Conservation (phyloP, 352 stramenopile species). For the Globisporangium paroecandrum region DNA sequence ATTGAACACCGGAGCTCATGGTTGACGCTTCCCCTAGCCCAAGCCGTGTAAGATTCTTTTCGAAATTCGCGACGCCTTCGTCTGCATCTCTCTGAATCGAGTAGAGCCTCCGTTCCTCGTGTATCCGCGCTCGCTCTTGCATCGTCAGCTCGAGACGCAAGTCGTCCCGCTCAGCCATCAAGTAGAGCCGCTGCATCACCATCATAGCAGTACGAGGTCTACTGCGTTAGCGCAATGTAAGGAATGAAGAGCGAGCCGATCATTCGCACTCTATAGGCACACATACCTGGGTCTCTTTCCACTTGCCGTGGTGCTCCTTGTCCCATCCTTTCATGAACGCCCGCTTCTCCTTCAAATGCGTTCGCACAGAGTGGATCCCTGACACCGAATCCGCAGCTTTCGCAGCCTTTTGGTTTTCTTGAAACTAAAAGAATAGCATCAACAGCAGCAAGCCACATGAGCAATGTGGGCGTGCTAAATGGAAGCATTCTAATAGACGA, state of each 20-base stretch:
- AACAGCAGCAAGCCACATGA: background rate
- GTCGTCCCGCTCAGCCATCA: slow-evolving; percentile 43
- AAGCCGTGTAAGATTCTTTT: slow-evolving; percentile 63
- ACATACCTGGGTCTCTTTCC: slow-evolving; percentile 53
- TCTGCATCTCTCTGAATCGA: slow-evolving; percentile 35
- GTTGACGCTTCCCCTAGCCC: slow-evolving; percentile 27
- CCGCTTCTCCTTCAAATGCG: slow-evolving; percentile 56
- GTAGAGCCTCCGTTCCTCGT: slow-evolving; percentile 22
- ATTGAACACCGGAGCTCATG: slow-evolving; percentile 16
- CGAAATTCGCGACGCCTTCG: slow-evolving; percentile 50
- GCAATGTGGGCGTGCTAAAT: background rate
- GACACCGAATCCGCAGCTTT: slow-evolving; percentile 22
- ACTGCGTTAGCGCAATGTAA: slow-evolving; percentile 1
- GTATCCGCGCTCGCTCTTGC: slow-evolving; percentile 39
- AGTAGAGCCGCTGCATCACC: slow-evolving; percentile 23
- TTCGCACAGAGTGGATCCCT: slow-evolving; percentile 28
- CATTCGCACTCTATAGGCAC: background rate
- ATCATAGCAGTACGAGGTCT: background rate
- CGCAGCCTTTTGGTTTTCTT: slow-evolving; percentile 25
- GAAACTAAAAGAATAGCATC: slow-evolving; percentile 19
- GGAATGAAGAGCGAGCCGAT: background rate
- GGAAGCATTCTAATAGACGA: background rate
- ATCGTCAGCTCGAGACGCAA: slow-evolving; percentile 61
- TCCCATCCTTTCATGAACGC: slow-evolving; percentile 67
- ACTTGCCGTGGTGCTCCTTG: slow-evolving; percentile 43